Percentiles rank a stretch among this genome's conserved stretches.
Evolutionary conservation across 768 basidiomycete species (phyloP).

Genomic region (Podaxis rugospora): DNA sequence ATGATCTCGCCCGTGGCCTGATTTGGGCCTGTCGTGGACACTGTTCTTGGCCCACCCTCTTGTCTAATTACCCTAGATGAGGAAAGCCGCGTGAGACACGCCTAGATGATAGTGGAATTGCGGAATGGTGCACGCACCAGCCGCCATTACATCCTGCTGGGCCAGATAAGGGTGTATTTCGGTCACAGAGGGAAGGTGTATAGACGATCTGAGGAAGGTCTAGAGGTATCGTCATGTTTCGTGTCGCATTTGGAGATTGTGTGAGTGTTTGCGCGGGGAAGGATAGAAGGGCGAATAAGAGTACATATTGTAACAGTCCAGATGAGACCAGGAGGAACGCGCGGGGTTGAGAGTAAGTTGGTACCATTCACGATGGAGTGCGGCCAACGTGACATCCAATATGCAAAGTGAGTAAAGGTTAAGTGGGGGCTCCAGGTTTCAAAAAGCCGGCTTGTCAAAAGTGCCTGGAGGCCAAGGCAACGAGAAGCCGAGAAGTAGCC

Average conservation of each 20-base stretch:
- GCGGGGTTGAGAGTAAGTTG: background rate
- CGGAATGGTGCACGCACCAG: constrained; percentile 31
- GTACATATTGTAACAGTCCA: background rate
- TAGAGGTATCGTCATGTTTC: constrained; percentile 34
- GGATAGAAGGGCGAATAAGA: background rate
- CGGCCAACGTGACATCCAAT: background rate
- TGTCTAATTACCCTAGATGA: constrained; percentile 23
- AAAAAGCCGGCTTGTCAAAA: background rate
- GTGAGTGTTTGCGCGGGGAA: background rate
- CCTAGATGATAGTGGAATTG: background rate
- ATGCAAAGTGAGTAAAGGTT: background rate
- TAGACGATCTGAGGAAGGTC: constrained; percentile 38
- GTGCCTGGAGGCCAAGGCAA: background rate
- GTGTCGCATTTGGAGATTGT: background rate
- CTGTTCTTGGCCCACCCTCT: constrained; percentile 18
- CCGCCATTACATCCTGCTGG: constrained; percentile 33
- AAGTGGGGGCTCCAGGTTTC: background rate
- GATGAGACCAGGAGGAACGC: background rate
- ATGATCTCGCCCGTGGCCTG: constrained; percentile 35
- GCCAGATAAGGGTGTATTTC: constrained; percentile 17
- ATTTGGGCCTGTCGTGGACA: constrained; percentile 41
- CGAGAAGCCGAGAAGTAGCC: background rate
- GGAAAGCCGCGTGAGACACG: background rate
- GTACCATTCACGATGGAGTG: constrained; percentile 7
- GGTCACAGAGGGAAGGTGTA: constrained; percentile 43